Evolutionary conservation across 2,329 filamentous ascomycete genomes (phyloP).

Genomic region (Clonostachys byssicola): DNA sequence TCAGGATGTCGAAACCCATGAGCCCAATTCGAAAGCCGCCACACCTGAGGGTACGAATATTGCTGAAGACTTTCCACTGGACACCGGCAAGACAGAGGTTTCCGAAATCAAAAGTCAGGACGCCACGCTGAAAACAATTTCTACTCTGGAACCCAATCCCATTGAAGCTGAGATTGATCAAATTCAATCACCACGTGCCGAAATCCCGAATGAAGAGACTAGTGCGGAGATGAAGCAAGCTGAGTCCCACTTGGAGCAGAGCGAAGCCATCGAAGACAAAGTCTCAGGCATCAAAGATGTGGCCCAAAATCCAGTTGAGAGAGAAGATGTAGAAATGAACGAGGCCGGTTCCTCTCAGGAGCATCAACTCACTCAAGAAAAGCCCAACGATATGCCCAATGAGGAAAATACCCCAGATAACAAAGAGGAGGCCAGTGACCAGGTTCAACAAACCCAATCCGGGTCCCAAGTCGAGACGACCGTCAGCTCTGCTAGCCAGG

Average conservation of each 20-base stretch:
- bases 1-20: too few relatives aligned
- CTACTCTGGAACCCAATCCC: neutral
- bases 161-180: slow-evolving; percentile 2
- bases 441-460: too few relatives aligned
- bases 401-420: neutral
- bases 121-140: neutral
- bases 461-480: too few relatives aligned
- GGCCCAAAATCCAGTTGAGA: neutral
- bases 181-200: neutral
- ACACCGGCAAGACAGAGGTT: neutral
- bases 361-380: neutral
- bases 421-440: too few relatives aligned
- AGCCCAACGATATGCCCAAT: slow-evolving; percentile 7
- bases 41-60: neutral
- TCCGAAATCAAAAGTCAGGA: too few relatives aligned
- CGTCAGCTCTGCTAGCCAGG: too few relatives aligned
- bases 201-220: neutral
- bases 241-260: too few relatives aligned
- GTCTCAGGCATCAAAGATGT: too few relatives aligned
- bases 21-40: too few relatives aligned
- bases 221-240: too few relatives aligned
- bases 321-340: neutral
- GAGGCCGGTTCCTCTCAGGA: neutral
- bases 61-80: neutral
- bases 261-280: too few relatives aligned